phyloP scores from a whole-genome alignment of 305 asterid genomes.

The Petunia hybrid region DNA sequence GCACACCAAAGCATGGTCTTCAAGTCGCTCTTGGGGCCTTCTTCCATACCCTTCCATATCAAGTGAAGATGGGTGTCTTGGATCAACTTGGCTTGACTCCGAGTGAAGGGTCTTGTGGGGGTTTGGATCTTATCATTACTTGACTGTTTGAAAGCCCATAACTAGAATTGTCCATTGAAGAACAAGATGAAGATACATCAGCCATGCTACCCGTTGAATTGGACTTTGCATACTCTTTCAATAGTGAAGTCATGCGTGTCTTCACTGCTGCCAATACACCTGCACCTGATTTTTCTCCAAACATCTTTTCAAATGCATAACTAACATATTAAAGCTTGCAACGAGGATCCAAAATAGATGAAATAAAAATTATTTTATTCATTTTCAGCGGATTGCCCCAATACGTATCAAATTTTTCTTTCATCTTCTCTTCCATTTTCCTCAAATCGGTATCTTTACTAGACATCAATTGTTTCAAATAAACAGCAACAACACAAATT shows the following conservation, averaged over 20 bases:
- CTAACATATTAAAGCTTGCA: too few relatives aligned
- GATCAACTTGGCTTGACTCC: too few relatives aligned
- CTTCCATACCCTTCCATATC: too few relatives aligned
- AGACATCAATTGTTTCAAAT: background rate
- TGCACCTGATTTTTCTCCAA: background rate
- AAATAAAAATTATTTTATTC: background rate
- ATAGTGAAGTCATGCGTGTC: background rate
- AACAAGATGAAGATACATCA: background rate
- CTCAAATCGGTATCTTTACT: constrained; percentile 13
- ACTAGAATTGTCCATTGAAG: background rate
- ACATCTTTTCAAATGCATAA: background rate
- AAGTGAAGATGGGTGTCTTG: too few relatives aligned
- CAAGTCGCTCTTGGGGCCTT: too few relatives aligned
- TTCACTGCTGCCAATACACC: background rate
- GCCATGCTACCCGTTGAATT: background rate
- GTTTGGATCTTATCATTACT: too few relatives aligned
- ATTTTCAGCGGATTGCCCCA: background rate
- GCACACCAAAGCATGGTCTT: too few relatives aligned
- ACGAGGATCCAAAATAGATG: background rate
- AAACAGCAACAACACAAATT: constrained; percentile 13
- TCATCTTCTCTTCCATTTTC: constrained; percentile 3
- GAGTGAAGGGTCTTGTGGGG: too few relatives aligned
- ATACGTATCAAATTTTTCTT: constrained; percentile 25
- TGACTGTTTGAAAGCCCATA: background rate
- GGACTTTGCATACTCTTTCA: background rate